Conservation (phyloP, 2,329 filamentous ascomycete genomes). For the Calonectria pseudoturangicola region DNA sequence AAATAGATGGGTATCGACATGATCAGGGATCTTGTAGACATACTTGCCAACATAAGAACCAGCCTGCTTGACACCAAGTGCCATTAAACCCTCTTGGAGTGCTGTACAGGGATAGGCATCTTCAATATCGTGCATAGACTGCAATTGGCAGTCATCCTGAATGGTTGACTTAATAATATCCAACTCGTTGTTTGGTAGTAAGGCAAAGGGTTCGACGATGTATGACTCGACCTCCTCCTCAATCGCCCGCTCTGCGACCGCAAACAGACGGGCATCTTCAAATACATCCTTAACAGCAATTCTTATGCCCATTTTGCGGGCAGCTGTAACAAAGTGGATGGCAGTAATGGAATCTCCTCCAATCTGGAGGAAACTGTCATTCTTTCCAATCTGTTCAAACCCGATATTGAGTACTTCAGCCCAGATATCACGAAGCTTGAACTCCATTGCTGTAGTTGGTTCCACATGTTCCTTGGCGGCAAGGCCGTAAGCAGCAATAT, state of each 20-base stretch:
- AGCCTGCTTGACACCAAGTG: constrained; percentile 18
- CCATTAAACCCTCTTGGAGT: constrained; percentile 27
- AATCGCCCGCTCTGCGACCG: neutral
- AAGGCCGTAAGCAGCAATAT: neutral
- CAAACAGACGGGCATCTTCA: constrained; percentile 4
- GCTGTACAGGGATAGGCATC: constrained; percentile 32
- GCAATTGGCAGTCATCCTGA: neutral
- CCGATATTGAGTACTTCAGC: constrained; percentile 34
- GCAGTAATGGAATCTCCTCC: constrained; percentile 53
- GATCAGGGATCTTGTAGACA: neutral
- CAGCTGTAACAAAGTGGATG: constrained; percentile 45
- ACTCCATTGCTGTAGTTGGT: neutral
- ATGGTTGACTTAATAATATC: neutral
- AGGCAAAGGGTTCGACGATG: neutral
- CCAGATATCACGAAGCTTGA: constrained; percentile 33
- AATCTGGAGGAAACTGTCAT: constrained; percentile 52
- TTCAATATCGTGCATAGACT: neutral
- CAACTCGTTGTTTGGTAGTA: neutral
- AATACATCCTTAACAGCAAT: constrained; percentile 26
- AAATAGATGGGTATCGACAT: neutral
- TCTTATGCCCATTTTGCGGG: constrained; percentile 14
- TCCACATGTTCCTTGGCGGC: constrained; percentile 11
- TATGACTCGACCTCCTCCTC: neutral
- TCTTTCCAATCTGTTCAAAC: constrained; percentile 53
- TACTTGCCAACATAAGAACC: constrained; percentile 30